phyloP scores from a whole-genome alignment of 345 rosid species.

The Atalantia buxifolia region DNA sequence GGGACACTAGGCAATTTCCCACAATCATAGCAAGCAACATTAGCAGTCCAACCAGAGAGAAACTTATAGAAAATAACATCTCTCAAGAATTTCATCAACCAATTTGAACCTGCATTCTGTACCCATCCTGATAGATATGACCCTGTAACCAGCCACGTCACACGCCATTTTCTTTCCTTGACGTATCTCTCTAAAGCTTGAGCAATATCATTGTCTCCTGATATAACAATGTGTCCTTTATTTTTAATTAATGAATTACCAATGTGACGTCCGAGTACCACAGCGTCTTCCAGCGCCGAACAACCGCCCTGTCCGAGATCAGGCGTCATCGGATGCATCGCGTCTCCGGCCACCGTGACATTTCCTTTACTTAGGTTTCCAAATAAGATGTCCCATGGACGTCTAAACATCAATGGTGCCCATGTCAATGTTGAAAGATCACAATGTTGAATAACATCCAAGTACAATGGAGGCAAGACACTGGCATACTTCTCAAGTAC shows the following conservation, averaged over 20 bases:
- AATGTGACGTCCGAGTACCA: constrained; percentile 34
- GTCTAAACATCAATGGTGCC: constrained; percentile 31
- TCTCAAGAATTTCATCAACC: constrained; percentile 35
- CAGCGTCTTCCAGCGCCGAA: constrained; percentile 40
- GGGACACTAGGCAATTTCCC: constrained; percentile 25
- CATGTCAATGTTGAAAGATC: constrained; percentile 31
- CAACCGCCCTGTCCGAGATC: constrained; percentile 49
- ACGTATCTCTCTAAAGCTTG: constrained; percentile 17
- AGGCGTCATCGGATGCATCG: constrained; percentile 58
- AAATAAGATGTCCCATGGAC: constrained; percentile 35
- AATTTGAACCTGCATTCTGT: constrained; percentile 26
- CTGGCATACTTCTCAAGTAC: constrained; percentile 16
- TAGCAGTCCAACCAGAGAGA: background rate
- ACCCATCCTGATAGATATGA: constrained; percentile 40
- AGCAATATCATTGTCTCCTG: constrained; percentile 2
- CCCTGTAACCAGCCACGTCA: constrained; percentile 12
- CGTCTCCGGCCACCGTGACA: constrained; percentile 47
- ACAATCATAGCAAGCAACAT: constrained; percentile 26
- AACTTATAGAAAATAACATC: constrained; percentile 19
- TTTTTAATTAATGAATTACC: constrained; percentile 8
- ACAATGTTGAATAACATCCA: constrained; percentile 21
- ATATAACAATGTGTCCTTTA: background rate
- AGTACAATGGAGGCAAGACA: constrained; percentile 22
- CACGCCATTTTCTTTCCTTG: constrained; percentile 37
- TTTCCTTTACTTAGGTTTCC: constrained; percentile 34